These are phyloP conservation scores for Tulasnella sp. DNA, from an alignment of 768 basidiomycete species.

Conservation along the genomic window DNA sequence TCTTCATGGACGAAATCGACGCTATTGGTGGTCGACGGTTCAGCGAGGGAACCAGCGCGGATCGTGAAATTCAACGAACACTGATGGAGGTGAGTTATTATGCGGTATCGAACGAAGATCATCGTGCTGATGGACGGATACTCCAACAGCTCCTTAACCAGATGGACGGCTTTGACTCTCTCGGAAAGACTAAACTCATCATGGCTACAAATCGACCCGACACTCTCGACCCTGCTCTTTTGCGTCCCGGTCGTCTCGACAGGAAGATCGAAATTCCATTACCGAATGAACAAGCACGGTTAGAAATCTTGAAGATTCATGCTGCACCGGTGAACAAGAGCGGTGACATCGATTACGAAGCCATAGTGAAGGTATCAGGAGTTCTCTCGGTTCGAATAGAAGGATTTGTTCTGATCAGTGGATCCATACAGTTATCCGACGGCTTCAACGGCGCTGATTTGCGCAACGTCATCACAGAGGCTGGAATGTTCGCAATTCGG, in stretches of 20 bases:
- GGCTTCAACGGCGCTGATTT: conserved; percentile 95
- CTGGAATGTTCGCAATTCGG: conserved; percentile 97
- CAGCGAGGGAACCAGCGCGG: conserved; percentile 94
- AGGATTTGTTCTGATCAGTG: background rate
- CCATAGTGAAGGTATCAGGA: conserved; percentile 76
- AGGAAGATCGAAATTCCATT: conserved; percentile 96
- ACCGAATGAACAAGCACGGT: conserved; percentile 91
- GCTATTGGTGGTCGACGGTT: conserved; percentile 89
- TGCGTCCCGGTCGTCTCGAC: conserved; percentile 92
- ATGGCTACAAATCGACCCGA: conserved; percentile 99
- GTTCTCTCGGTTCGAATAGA: background rate
- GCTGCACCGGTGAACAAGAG: conserved; percentile 88
- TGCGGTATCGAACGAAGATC: background rate
- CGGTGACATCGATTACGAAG: conserved; percentile 95
- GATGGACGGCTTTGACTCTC: conserved; percentile 98
- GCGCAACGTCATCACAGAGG: conserved; percentile 89
- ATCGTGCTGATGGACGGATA: background rate
- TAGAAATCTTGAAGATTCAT: conserved; percentile 98
- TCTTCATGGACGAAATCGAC: conserved; percentile 98
- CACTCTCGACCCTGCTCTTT: conserved; percentile 91
- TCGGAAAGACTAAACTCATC: conserved; percentile 92
- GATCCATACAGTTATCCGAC: conserved; percentile 57
- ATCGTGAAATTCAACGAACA: conserved; percentile 97
- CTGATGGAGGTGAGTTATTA: conserved; percentile 73
- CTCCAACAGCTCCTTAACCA: conserved; percentile 77